phyloP scores from a whole-genome alignment of 2,329 filamentous ascomycete genomes.

The Phialemonium atrogriseum region DNA sequence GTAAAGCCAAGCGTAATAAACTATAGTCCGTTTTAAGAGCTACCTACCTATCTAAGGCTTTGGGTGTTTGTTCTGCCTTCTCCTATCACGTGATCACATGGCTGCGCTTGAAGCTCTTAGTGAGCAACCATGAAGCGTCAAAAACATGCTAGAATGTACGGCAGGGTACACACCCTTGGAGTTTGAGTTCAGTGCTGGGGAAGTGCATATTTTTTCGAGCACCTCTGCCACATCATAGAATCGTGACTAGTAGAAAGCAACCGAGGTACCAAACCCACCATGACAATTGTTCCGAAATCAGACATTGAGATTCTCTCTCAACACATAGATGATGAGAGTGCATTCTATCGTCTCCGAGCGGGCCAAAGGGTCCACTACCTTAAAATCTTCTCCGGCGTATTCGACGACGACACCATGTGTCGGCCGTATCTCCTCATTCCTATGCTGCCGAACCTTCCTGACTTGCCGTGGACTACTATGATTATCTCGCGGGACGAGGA shows the following conservation, averaged over 20 bases:
- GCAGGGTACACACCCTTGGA: too few species aligned
- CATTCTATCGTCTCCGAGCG: slow-evolving; percentile 14
- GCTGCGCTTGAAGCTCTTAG: too few species aligned
- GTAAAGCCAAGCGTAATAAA: too few species aligned
- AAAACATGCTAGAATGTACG: too few species aligned
- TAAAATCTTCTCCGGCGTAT: slow-evolving; percentile 14
- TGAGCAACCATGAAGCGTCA: too few species aligned
- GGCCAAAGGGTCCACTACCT: slow-evolving; percentile 14
- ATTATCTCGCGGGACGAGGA: slow-evolving; percentile 10
- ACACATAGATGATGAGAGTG: slow-evolving; percentile 9
- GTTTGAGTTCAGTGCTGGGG: too few species aligned
- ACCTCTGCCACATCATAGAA: neutral
- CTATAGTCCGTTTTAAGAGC: too few species aligned
- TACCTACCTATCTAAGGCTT: too few species aligned
- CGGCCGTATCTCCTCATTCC: slow-evolving; percentile 22
- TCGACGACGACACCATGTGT: slow-evolving; percentile 21
- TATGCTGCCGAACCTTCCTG: slow-evolving; percentile 16
- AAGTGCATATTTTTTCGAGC: too few species aligned
- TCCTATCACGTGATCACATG: too few species aligned
- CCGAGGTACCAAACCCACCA: slow-evolving; percentile 1
- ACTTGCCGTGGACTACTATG: slow-evolving; percentile 16
- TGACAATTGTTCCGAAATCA: slow-evolving; percentile 4
- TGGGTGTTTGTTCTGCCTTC: too few species aligned
- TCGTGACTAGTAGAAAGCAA: neutral
- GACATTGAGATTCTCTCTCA: slow-evolving; percentile 11